Conservation (phyloP, 179 eudicot species). For the Amaranthus tricolor region DNA sequence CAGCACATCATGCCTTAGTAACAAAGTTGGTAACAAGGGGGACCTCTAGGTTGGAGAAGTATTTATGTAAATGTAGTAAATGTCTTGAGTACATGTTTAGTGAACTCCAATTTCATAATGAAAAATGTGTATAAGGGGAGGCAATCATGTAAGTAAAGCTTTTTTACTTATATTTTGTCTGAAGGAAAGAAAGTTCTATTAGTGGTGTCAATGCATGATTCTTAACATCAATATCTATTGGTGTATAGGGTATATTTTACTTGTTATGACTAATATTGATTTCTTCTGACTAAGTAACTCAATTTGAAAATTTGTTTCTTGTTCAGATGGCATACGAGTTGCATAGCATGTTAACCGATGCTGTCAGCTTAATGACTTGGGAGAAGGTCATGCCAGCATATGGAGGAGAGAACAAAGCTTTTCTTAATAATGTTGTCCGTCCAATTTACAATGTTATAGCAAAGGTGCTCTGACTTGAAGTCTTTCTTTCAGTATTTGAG, state of each 20-base stretch:
- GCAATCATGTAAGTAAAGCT: background rate
- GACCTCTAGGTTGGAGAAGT: background rate
- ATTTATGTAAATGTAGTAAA: background rate
- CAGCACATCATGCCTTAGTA: background rate
- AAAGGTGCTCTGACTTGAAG: constrained; percentile 44
- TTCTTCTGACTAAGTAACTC: background rate
- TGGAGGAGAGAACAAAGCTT: constrained; percentile 71
- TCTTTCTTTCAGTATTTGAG: constrained; percentile 1
- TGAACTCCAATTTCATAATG: too few species aligned
- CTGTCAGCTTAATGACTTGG: constrained; percentile 73
- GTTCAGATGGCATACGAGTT: constrained; percentile 91
- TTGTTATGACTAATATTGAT: background rate
- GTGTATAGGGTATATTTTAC: background rate
- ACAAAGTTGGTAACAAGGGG: background rate
- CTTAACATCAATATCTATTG: background rate
- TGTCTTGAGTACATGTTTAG: too few species aligned
- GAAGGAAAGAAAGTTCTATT: background rate
- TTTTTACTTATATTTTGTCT: background rate
- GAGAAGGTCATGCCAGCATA: constrained; percentile 81
- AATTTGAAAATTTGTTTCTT: background rate
- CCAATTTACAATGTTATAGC: constrained; percentile 72
- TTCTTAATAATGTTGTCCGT: constrained; percentile 59
- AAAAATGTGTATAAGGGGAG: background rate
- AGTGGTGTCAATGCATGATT: background rate
- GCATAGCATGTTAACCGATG: constrained; percentile 81